phyloP scores from a whole-genome alignment of 208 protist species.

The Leptomonas pyrrhocoris region DNA sequence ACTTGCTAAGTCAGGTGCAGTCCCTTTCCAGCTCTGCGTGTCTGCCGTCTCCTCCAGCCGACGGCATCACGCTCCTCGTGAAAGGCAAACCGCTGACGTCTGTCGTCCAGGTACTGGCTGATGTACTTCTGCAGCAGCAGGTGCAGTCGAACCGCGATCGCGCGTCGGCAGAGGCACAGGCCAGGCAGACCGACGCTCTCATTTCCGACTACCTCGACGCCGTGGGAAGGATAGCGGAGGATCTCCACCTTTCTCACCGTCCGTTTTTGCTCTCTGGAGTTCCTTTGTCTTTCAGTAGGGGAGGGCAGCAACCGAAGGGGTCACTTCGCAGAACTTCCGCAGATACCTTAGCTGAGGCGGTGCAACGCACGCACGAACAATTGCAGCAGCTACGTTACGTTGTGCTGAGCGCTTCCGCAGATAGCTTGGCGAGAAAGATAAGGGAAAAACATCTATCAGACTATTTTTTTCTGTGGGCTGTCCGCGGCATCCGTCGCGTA shows the following conservation, averaged over 20 bases:
- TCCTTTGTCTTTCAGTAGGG: background rate
- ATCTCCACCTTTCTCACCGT: background rate
- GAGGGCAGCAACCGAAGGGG: background rate
- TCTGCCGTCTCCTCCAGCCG: background rate
- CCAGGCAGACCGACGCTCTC: background rate
- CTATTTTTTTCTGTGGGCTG: background rate
- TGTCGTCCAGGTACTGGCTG: constrained; percentile 10
- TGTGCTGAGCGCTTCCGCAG: background rate
- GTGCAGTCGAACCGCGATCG: background rate
- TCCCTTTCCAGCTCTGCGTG: constrained; percentile 3
- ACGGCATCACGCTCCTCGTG: constrained; percentile 9
- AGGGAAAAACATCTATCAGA: background rate
- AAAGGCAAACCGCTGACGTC: constrained; percentile 1
- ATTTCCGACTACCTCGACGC: background rate
- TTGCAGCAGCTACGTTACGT: background rate
- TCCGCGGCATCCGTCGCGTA: background rate
- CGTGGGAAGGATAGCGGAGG: background rate
- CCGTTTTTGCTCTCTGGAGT: background rate
- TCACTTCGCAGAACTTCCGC: background rate
- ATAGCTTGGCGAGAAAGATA: background rate
- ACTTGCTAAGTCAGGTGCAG: constrained; percentile 1
- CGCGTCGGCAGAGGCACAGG: constrained; percentile 3
- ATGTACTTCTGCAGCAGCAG: constrained; percentile 13
- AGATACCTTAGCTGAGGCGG: background rate
- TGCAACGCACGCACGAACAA: background rate